Percentiles rank a stretch among this genome's conserved stretches.
Evolutionary conservation across 1,284 basidiomycete genomes (phyloP).

Genomic region (Meira miltonrushii): DNA sequence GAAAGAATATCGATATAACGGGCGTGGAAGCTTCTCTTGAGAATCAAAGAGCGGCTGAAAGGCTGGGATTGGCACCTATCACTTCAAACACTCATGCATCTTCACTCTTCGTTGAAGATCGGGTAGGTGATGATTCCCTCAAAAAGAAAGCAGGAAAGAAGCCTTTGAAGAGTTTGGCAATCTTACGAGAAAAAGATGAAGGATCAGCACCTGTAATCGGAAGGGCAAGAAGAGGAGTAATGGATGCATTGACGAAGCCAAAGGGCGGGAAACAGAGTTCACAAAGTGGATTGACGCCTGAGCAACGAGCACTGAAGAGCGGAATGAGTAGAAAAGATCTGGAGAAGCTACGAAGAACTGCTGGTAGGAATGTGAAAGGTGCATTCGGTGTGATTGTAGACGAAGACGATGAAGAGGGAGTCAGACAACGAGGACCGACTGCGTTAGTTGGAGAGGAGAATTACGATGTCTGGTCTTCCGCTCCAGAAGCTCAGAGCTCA

Average conservation of each 20-base stretch:
- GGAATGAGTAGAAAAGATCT: slow-evolving; percentile 16
- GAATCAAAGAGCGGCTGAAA: slow-evolving; percentile 5
- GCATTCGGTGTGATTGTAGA: slow-evolving; percentile 15
- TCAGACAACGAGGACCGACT: slow-evolving; percentile 2
- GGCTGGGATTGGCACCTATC: background rate
- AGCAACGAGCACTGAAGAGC: background rate
- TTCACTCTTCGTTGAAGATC: slow-evolving; percentile 16
- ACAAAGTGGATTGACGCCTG: background rate
- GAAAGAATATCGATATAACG: slow-evolving; percentile 62
- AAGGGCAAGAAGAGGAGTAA: slow-evolving; percentile 5
- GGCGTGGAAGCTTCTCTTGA: slow-evolving; percentile 14
- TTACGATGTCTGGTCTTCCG: slow-evolving; percentile 9
- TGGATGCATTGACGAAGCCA: background rate
- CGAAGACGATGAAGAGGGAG: slow-evolving; percentile 3
- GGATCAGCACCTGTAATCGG: slow-evolving; percentile 9
- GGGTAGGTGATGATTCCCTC: slow-evolving; percentile 10
- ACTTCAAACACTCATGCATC: background rate
- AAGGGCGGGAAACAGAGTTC: background rate
- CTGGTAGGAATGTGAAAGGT: slow-evolving; percentile 11
- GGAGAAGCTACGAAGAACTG: slow-evolving; percentile 12
- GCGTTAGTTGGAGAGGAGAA: background rate
- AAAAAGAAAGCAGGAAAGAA: background rate
- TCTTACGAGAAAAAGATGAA: slow-evolving; percentile 7
- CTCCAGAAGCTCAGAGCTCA: too few relatives aligned
- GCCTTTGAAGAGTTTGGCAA: slow-evolving; percentile 13